These are phyloP conservation scores for Ceratobasidium theobromae DNA, from an alignment of 1,284 basidiomycete species.

Conservation along the genomic window DNA sequence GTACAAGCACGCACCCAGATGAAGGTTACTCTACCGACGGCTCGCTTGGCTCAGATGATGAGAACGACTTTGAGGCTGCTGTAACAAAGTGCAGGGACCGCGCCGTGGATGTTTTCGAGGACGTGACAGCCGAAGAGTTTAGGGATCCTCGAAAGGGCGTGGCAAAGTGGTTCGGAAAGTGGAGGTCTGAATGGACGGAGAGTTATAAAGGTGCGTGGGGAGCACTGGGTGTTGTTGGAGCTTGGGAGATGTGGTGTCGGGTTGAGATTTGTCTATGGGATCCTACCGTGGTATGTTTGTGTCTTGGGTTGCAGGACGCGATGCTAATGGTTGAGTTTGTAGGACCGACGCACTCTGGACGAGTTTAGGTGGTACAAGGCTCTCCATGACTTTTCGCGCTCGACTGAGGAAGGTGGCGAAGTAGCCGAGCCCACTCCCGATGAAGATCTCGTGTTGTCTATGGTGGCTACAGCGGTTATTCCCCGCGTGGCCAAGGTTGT, in stretches of 20 bases:
- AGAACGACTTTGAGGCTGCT: constrained; percentile 69
- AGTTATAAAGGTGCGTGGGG: constrained; percentile 89
- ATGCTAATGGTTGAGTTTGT: constrained; percentile 31
- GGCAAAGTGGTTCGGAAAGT: constrained; percentile 70
- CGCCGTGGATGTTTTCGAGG: constrained; percentile 61
- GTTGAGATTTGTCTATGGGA: constrained; percentile 88
- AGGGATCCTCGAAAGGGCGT: constrained; percentile 75
- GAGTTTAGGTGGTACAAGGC: constrained; percentile 81
- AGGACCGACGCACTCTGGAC: constrained; percentile 67
- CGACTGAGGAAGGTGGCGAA: constrained; percentile 40
- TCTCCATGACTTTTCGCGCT: constrained; percentile 76
- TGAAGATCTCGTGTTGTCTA: constrained; percentile 83
- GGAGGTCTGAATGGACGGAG: constrained; percentile 76
- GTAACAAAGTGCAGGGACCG: constrained; percentile 56
- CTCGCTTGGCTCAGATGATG: constrained; percentile 64
- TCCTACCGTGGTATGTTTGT: constrained; percentile 67
- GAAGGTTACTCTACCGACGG: constrained; percentile 88
- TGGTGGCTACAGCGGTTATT: constrained; percentile 81
- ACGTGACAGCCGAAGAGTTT: constrained; percentile 88
- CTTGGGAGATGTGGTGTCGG: constrained; percentile 95
- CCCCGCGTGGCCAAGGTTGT: constrained; percentile 73
- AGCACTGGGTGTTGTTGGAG: constrained; percentile 82
- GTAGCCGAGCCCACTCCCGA: constrained; percentile 65
- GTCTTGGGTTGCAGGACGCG: not conserved
- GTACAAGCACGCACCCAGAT: constrained; percentile 50